phyloP scores from a whole-genome alignment of 352 stramenopile genomes.

The Phytophthora brassicae region DNA sequence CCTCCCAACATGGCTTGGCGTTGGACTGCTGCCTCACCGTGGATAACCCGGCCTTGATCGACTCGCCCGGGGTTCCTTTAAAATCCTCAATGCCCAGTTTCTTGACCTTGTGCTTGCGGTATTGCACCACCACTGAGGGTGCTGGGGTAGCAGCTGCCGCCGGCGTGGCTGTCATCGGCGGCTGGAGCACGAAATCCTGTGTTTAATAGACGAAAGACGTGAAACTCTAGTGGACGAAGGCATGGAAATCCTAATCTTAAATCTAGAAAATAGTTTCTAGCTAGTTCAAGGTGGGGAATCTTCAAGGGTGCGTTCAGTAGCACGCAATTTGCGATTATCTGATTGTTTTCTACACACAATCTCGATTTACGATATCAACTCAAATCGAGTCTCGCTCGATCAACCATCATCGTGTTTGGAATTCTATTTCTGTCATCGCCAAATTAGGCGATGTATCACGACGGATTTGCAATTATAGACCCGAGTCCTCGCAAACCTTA shows the following conservation, averaged over 20 bases:
- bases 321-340: no score
- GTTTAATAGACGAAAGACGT: neutral
- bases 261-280: slow-evolving; percentile 7
- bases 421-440: neutral
- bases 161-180: neutral
- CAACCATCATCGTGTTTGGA: no score
- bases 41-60: neutral
- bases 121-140: neutral
- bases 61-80: neutral
- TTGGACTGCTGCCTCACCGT: neutral
- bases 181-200: neutral
- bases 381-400: neutral
- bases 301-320: neutral
- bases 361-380: neutral
- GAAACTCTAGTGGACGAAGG: neutral
- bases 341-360: no score
- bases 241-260: slow-evolving; percentile 1
- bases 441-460: neutral
- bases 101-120: neutral
- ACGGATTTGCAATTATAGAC: neutral
- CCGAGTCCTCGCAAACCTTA: neutral
- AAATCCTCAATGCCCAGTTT: neutral
- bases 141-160: no score
- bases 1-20: neutral
- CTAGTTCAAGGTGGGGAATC: neutral